These are phyloP conservation scores for Coemansia sp. DNA, from an alignment of 192 early-diverging fungal species.

Conservation along the genomic window DNA sequence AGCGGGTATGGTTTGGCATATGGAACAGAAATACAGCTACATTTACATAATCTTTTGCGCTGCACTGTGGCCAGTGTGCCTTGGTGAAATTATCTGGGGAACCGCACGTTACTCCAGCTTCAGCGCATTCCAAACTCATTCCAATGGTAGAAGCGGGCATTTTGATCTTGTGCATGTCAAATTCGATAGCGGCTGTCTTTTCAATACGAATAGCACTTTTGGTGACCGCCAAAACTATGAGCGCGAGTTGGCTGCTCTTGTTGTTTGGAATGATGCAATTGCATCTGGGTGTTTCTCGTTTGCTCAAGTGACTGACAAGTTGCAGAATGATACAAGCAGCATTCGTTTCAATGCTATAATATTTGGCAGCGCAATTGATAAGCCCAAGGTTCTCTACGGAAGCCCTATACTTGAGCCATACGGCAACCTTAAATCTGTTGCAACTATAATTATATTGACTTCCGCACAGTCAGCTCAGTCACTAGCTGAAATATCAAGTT, in stretches of 20 bases:
- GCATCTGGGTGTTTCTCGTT: slow-evolving; percentile 31
- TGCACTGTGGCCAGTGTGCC: neutral
- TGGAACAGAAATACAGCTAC: too few species aligned
- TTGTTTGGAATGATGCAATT: slow-evolving; percentile 29
- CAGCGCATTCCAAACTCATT: slow-evolving; percentile 2
- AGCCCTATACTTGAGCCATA: slow-evolving; percentile 42
- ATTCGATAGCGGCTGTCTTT: slow-evolving; percentile 6
- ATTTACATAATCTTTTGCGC: neutral
- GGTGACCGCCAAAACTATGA: neutral
- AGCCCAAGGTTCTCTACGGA: slow-evolving; percentile 7
- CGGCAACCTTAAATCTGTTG: slow-evolving; percentile 4
- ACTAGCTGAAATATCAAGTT: neutral
- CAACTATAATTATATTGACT: slow-evolving; percentile 6
- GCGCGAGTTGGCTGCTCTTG: slow-evolving; percentile 9
- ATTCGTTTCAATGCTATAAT: slow-evolving; percentile 9
- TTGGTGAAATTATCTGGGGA: slow-evolving; percentile 12
- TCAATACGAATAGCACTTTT: neutral
- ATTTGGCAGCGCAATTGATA: slow-evolving; percentile 23
- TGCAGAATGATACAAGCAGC: neutral
- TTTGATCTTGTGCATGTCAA: slow-evolving; percentile 14
- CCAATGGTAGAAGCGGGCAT: neutral
- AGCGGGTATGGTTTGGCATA: too few species aligned
- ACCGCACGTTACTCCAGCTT: slow-evolving; percentile 5
- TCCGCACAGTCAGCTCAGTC: slow-evolving; percentile 6
- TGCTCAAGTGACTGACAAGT: slow-evolving; percentile 13